phyloP scores from a whole-genome alignment of 2,329 filamentous ascomycete species.

The Pseudocercospora musae region DNA sequence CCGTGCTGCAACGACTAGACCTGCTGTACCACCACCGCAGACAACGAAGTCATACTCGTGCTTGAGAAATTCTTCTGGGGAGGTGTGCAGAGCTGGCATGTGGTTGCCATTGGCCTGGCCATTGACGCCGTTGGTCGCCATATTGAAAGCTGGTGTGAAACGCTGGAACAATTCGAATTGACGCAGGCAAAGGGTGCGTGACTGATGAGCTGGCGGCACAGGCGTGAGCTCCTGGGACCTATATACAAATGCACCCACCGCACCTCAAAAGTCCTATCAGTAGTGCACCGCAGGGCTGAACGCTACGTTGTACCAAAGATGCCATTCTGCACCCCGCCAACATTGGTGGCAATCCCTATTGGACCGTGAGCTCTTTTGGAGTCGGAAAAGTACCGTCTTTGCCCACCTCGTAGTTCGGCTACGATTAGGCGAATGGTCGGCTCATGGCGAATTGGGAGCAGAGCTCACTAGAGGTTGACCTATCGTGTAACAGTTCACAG shows the following conservation, averaged over 20 bases:
- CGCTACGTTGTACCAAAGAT: not conserved
- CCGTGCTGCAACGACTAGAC: constrained; percentile 32
- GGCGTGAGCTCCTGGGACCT: not conserved
- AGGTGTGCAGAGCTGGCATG: constrained; percentile 27
- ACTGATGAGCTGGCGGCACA: not conserved
- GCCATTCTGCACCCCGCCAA: not conserved
- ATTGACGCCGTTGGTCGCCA: constrained; percentile 25
- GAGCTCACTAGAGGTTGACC: not conserved
- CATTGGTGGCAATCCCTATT: not conserved
- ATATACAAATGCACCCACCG: not conserved
- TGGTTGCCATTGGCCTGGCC: constrained; percentile 15
- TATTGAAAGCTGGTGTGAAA: not conserved
- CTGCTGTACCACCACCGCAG: constrained; percentile 34
- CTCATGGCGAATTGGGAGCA: not conserved
- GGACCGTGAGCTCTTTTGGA: not conserved
- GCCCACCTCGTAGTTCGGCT: not conserved
- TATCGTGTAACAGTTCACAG: not conserved
- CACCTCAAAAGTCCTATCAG: not conserved
- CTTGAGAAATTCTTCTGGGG: constrained; percentile 27
- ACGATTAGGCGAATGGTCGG: not conserved
- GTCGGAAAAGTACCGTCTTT: not conserved
- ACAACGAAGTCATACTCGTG: constrained; percentile 32
- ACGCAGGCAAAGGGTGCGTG: not conserved
- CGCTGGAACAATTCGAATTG: not conserved
- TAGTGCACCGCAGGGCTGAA: not conserved